Base-by-base conservation (phyloP, 2,329 filamentous ascomycete species). In the Thielaviopsis cerberus region DNA sequence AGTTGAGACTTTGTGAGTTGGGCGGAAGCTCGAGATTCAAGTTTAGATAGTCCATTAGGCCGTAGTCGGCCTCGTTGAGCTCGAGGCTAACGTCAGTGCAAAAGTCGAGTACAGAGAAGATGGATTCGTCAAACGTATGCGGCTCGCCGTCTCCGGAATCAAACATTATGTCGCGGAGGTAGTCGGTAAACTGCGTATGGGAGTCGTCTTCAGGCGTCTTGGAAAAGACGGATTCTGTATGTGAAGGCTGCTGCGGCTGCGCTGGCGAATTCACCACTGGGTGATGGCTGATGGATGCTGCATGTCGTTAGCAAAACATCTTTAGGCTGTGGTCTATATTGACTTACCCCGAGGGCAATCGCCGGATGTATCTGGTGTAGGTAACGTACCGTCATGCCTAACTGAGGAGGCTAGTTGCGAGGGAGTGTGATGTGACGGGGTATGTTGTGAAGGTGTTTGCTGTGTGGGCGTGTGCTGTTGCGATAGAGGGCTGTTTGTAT, bases 41-140 rank as follows among this genome's bases (percentile, higher is more conserved):
- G 23, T 61, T 61, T 10, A 61, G 53, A 30, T 55, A 61, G 59
- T 76, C 72, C 15, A 79, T 63, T 4, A 78, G 66, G 0, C 73
- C 72, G 64, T 77, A 78, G 62, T 79, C 76, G 27, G 74, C 67
- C 17, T 78, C 76, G 11, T 73, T 76, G 23, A 79, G 68, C 53
- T 78, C 75, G 27, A 78, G 66, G 58, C 72, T 75, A 53, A 66
- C 67, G 59, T 78, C 70, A 56, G 74, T 71, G 61, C 74, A 76
- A 62, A 77, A 77, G 62, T 78, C 71, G 7, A 78, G 65, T 3
- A 77, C 70, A 20, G 69, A 69, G 15, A 74, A 67, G 0, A 71
- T 72, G 57, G 73, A 73, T 3, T 66, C 63, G 58, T 72, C 71
- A n/a, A 65, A 66, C 2, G 69, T 59, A 56, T 67, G 70, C n/a